Conservation (phyloP, 164 flowering plant genomes). For the Aristolochia contorta region DNA sequence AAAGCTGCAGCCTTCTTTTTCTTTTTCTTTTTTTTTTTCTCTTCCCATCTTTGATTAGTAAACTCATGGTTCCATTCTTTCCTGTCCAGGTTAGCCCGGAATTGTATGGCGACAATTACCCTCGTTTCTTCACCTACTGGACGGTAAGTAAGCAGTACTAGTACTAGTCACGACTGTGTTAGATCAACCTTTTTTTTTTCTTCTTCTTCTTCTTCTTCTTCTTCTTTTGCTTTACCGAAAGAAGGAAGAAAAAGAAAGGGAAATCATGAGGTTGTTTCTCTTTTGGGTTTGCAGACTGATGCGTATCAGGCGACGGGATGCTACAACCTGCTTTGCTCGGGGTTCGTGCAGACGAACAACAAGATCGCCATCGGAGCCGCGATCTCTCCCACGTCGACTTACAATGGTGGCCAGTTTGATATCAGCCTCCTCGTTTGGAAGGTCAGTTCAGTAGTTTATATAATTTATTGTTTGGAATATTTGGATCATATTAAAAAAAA, state of each 20-base stretch:
- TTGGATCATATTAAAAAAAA: too few relatives aligned
- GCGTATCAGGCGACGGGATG: slow-evolving; percentile 97
- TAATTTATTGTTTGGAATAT: too few relatives aligned
- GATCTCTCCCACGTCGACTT: slow-evolving; percentile 68
- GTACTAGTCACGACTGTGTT: too few relatives aligned
- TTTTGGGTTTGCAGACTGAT: slow-evolving; percentile 53
- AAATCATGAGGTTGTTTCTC: background rate
- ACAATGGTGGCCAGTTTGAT: slow-evolving; percentile 64
- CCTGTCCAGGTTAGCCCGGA: slow-evolving; percentile 85
- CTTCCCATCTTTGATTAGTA: background rate
- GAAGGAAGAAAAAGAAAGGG: too few relatives aligned
- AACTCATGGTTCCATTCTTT: background rate
- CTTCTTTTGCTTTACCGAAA: background rate
- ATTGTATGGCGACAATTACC: slow-evolving; percentile 79
- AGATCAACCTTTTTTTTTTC: too few relatives aligned
- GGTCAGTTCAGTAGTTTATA: slow-evolving; percentile 38
- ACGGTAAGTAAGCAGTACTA: slow-evolving; percentile 68
- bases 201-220: background rate
- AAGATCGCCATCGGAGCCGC: slow-evolving; percentile 93
- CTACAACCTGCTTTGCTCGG: slow-evolving; percentile 92
- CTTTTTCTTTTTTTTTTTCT: background rate
- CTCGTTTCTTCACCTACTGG: slow-evolving; percentile 99
- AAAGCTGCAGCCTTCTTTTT: background rate
- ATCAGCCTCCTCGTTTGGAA: slow-evolving; percentile 90
- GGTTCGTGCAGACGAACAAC: slow-evolving; percentile 86